phyloP scores from a whole-genome alignment of 2,329 filamentous ascomycete species.

The Aureobasidium sp. region DNA sequence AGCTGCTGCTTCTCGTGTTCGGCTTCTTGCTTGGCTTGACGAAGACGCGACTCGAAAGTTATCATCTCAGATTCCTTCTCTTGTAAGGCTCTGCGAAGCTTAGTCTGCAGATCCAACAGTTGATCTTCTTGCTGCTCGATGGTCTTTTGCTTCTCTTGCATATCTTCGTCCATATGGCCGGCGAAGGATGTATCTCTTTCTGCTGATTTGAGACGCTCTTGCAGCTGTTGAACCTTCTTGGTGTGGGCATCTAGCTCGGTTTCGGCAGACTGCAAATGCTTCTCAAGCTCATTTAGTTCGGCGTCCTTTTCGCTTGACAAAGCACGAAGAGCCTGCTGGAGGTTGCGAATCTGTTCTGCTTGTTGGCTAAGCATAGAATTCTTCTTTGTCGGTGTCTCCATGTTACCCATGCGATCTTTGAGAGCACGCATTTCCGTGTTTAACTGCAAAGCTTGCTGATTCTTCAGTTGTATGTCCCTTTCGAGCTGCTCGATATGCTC shows the following conservation, averaged over 20 bases:
- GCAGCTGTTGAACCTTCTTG: conserved; percentile 16
- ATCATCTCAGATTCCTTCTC: conserved; percentile 11
- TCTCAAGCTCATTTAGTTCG: conserved; percentile 27
- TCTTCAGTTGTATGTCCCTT: conserved; percentile 27
- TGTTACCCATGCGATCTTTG: conserved; percentile 24
- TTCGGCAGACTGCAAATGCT: conserved; percentile 24
- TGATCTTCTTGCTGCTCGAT: conserved; percentile 13
- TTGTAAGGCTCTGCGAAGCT: conserved; percentile 13
- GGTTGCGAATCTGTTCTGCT: conserved; percentile 24
- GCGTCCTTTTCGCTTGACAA: conserved; percentile 27
- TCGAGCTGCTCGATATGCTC: conserved; percentile 30
- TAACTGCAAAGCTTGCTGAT: conserved; percentile 22
- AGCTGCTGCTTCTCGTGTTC: conserved; percentile 31
- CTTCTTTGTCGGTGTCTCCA: conserved; percentile 31
- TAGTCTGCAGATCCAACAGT: conserved; percentile 12
- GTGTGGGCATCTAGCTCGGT: conserved; percentile 24
- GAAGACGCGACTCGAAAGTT: conserved; percentile 1
- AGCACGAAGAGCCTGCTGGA: conserved; percentile 25
- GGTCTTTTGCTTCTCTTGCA: conserved; percentile 11
- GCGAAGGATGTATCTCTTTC: conserved; percentile 12
- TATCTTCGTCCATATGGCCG: conserved; percentile 12
- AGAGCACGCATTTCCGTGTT: conserved; percentile 24
- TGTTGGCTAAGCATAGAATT: conserved; percentile 28
- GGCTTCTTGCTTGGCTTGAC: neutral
- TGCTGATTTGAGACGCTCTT: conserved; percentile 11